A percentile compares a stretch with the other conserved stretches of the same genome.
Conservation (phyloP, 1,139 yeast species). For the Taiozyma onychis region DNA sequence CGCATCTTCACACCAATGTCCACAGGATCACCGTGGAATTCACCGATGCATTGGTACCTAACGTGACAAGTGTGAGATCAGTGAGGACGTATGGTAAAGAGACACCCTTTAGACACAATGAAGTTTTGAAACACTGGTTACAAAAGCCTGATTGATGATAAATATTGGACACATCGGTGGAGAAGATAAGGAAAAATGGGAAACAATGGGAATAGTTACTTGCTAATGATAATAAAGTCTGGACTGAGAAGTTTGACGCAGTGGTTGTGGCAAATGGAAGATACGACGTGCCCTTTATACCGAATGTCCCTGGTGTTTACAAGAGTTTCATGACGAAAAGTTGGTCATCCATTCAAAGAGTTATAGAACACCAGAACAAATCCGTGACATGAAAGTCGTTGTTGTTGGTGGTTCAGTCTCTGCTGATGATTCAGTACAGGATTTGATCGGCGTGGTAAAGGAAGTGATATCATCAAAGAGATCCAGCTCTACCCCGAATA, state of each 20-base stretch:
- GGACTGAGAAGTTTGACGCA: conserved; percentile 30
- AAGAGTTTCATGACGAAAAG: conserved; percentile 33
- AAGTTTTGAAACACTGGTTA: conserved; percentile 6
- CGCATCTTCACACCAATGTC: conserved; percentile 8
- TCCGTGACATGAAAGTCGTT: conserved; percentile 35
- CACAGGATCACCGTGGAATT: conserved; percentile 5
- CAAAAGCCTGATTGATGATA: conserved; percentile 20
- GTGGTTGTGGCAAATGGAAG: conserved; percentile 40
- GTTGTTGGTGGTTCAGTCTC: conserved; percentile 45
- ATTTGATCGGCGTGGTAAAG: conserved; percentile 1
- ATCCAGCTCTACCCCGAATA: conserved; percentile 1
- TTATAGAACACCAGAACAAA: conserved; percentile 20
- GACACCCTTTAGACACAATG: conserved; percentile 10
- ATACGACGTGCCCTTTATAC: conserved; percentile 39
- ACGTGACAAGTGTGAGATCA: not conserved
- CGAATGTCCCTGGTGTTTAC: conserved; percentile 34
- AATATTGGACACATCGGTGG: conserved; percentile 2
- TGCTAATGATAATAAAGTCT: conserved; percentile 1
- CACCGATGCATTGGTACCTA: conserved; percentile 4
- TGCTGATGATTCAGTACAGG: conserved; percentile 36
- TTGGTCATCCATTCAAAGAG: conserved; percentile 36
- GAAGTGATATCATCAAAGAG: conserved; percentile 6
- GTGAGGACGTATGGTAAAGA: conserved; percentile 3
- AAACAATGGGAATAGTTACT: conserved; percentile 15
- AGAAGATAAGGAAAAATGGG: not conserved